Conservation (phyloP, 106 monocot genomes). For the Agapanthus africanus region DNA sequence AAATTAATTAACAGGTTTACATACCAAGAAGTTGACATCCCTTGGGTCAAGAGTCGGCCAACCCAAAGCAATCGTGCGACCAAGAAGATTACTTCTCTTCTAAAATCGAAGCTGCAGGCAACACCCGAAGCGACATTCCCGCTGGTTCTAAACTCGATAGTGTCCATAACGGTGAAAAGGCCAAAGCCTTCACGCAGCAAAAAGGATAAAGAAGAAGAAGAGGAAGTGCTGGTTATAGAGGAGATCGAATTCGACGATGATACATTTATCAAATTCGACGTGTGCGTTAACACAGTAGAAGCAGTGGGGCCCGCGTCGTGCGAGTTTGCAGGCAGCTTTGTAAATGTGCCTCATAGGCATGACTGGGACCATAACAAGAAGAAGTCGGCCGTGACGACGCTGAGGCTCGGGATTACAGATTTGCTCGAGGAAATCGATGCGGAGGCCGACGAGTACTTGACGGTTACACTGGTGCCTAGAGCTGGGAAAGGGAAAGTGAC, state of each 20-base stretch:
- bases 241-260: constrained; percentile 14
- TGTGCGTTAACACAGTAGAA: constrained; percentile 24
- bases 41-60: too few species aligned
- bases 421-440: constrained; percentile 6
- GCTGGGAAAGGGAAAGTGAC: constrained; percentile 12
- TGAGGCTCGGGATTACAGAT: constrained; percentile 8
- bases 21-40: too few species aligned
- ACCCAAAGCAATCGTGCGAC: too few species aligned
- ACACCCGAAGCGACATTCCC: too few species aligned
- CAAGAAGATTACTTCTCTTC: too few species aligned
- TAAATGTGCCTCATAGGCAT: constrained; percentile 30
- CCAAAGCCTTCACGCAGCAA: not conserved
- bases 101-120: too few species aligned
- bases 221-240: constrained; percentile 19
- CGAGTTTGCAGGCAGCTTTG: constrained; percentile 39
- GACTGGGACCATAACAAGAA: not conserved
- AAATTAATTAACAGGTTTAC: too few species aligned
- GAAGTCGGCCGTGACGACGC: constrained; percentile 1
- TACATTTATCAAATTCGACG: constrained; percentile 20
- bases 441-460: not conserved
- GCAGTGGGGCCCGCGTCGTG: constrained; percentile 17
- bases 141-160: too few species aligned
- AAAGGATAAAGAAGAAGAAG: constrained; percentile 19
- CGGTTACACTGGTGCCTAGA: constrained; percentile 1
- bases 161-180: too few species aligned